Evolutionary conservation across 345 rosid species (phyloP).

Genomic region (Turritis glabra): DNA sequence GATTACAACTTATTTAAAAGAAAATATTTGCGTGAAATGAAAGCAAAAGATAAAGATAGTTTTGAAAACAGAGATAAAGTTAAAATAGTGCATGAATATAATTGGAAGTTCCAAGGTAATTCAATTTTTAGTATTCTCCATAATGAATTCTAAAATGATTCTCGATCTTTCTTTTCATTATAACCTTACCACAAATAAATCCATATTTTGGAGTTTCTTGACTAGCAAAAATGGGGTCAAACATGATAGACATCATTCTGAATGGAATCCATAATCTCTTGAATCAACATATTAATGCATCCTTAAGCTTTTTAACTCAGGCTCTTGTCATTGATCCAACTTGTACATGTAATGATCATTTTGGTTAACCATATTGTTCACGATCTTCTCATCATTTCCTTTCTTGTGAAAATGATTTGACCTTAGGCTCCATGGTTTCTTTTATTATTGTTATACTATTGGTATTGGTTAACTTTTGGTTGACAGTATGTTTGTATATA

Average conservation of each 20-base stretch:
- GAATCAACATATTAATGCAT: not conserved
- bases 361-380: not conserved
- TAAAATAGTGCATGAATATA: not conserved
- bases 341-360: not conserved
- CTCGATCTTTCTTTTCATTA: not conserved
- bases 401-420: not conserved
- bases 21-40: not conserved
- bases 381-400: not conserved
- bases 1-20: not conserved
- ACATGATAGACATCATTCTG: not conserved
- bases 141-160: not conserved
- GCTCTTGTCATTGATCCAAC: not conserved
- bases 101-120: not conserved
- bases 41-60: not conserved
- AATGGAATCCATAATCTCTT: not conserved
- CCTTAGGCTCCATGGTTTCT: not conserved
- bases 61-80: not conserved
- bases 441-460: not conserved
- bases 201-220: not conserved
- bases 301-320: not conserved
- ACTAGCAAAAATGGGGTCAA: not conserved
- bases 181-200: not conserved
- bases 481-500: not conserved
- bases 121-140: not conserved
- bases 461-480: not conserved